phyloP scores from a whole-genome alignment of 106 monocot species.

The Apostasia ramifera region DNA sequence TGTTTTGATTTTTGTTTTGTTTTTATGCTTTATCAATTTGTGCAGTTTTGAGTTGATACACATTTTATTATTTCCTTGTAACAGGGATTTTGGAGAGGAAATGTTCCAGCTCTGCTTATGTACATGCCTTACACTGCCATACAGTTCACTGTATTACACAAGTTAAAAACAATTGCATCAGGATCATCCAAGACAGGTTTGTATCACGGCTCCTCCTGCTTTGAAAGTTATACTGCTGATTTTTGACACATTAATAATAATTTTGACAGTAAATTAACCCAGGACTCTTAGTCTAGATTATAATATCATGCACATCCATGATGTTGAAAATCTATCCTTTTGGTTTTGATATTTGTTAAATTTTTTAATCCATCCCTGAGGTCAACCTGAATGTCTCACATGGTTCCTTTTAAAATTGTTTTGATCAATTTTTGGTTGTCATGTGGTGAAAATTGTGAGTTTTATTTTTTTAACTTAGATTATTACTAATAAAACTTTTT shows the following conservation, averaged over 20 bases:
- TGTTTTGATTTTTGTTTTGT: no score
- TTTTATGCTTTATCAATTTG: not conserved
- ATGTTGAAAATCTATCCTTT: no score
- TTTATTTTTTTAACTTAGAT: no score
- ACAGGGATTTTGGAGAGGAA: conserved; percentile 98
- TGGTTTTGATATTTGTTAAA: no score
- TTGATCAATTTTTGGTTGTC: no score
- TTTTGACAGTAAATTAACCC: not conserved
- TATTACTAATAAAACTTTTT: no score
- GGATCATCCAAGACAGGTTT: conserved; percentile 91
- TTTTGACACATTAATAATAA: not conserved
- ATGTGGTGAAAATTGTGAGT: no score
- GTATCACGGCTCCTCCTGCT: not conserved
- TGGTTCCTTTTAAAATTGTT: no score
- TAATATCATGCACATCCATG: no score
- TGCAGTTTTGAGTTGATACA: not conserved
- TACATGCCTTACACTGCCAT: conserved; percentile 99
- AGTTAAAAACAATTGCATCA: conserved; percentile 79
- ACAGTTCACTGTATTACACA: conserved; percentile 89
- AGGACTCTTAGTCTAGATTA: not conserved
- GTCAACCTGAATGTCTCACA: no score
- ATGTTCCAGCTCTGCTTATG: conserved; percentile 93
- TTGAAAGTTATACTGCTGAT: not conserved
- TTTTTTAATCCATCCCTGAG: no score
- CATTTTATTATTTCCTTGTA: conserved; percentile 3